These are phyloP conservation scores for Venturiaceae sp. DNA, from an alignment of 2,329 filamentous ascomycete genomes.

Conservation along the genomic window DNA sequence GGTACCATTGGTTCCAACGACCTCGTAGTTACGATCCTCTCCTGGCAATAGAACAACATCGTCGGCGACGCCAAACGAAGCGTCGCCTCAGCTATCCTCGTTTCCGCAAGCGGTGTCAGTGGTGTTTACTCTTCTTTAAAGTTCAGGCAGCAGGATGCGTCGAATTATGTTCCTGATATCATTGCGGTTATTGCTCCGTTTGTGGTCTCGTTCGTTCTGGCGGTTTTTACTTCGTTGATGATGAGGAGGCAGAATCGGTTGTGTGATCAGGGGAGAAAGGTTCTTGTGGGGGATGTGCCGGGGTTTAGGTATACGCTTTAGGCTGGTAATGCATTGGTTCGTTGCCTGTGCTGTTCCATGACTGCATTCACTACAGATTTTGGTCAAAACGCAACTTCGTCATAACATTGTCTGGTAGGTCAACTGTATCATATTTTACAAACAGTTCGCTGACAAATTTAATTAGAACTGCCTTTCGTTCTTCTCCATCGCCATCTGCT, in stretches of 20 bases:
- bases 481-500: too few species aligned
- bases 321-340: not conserved
- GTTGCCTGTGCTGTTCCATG: too few species aligned
- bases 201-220: not conserved
- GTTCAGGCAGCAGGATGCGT: slow-evolving; percentile 15
- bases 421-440: too few species aligned
- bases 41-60: slow-evolving; percentile 24
- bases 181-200: not conserved
- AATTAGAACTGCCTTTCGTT: too few species aligned
- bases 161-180: slow-evolving; percentile 12
- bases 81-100: slow-evolving; percentile 11
- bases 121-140: slow-evolving; percentile 14
- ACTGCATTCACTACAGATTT: too few species aligned
- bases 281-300: not conserved
- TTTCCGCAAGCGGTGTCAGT: too few species aligned
- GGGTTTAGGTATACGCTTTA: not conserved
- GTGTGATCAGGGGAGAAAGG: not conserved
- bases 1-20: slow-evolving; percentile 18
- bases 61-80: slow-evolving; percentile 19
- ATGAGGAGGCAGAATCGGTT: not conserved
- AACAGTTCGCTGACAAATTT: too few species aligned
- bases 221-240: not conserved
- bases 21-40: slow-evolving; percentile 20
- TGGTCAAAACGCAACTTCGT: too few species aligned
- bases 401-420: too few species aligned